phyloP scores from a whole-genome alignment of 495 filamentous ascomycete species.

The Saxispiralis lemnorum region DNA sequence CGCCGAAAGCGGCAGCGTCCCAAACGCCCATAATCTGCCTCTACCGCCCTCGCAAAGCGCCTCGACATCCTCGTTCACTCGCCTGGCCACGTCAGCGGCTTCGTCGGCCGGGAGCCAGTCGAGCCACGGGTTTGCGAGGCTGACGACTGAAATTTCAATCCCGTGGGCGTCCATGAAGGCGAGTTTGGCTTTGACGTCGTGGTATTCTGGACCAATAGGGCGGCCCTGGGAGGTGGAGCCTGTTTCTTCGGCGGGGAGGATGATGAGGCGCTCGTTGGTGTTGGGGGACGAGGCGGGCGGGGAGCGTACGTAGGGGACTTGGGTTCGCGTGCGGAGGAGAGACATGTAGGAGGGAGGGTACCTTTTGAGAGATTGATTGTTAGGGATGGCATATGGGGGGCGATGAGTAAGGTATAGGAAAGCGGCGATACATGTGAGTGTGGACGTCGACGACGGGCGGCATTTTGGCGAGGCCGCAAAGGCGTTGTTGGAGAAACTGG shows the following conservation, averaged over 20 bases:
- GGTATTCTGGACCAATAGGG: slow-evolving; percentile 59
- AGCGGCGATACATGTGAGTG: slow-evolving; percentile 71
- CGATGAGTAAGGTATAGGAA: too few relatives aligned
- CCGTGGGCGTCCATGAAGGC: slow-evolving; percentile 71
- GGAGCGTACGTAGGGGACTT: slow-evolving; percentile 64
- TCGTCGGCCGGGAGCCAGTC: slow-evolving; percentile 56
- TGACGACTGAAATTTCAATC: slow-evolving; percentile 72
- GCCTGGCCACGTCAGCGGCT: slow-evolving; percentile 41
- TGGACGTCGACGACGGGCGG: slow-evolving; percentile 62
- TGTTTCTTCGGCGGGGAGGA: slow-evolving; percentile 53
- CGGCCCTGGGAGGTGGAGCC: slow-evolving; percentile 38
- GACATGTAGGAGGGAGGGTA: slow-evolving; percentile 41
- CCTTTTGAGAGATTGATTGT: neutral
- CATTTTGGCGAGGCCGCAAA: slow-evolving; percentile 1
- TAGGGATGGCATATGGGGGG: too few relatives aligned
- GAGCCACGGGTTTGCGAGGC: slow-evolving; percentile 89
- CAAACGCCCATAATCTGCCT: slow-evolving; percentile 60
- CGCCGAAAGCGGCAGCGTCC: slow-evolving; percentile 59
- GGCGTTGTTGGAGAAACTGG: too few relatives aligned
- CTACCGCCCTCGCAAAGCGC: slow-evolving; percentile 41
- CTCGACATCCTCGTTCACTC: slow-evolving; percentile 64
- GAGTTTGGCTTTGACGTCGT: slow-evolving; percentile 53
- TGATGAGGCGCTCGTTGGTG: slow-evolving; percentile 46
- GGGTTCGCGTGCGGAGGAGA: slow-evolving; percentile 56
- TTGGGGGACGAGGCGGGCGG: slow-evolving; percentile 36